phyloP scores from a whole-genome alignment of 768 basidiomycete species.

The Tremella mesenterica region DNA sequence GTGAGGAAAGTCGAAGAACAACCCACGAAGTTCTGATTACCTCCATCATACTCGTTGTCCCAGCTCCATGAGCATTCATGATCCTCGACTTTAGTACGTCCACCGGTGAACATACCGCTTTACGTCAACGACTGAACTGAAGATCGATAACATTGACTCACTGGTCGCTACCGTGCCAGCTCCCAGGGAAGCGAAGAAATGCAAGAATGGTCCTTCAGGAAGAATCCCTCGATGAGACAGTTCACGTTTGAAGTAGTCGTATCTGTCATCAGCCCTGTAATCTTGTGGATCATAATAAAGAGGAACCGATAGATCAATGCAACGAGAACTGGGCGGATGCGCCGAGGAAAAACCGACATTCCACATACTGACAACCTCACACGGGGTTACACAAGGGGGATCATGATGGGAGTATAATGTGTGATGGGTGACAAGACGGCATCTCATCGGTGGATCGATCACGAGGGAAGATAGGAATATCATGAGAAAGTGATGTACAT shows the following conservation, averaged over 20 bases:
- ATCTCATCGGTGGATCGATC: not conserved
- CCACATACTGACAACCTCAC: not conserved
- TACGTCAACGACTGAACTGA: slow-evolving; percentile 3
- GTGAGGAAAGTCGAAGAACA: too few species aligned
- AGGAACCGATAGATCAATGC: not conserved
- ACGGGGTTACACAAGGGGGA: too few species aligned
- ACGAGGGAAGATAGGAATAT: slow-evolving; percentile 4
- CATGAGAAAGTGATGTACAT: not conserved
- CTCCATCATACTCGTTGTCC: slow-evolving; percentile 18
- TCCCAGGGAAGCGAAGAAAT: slow-evolving; percentile 78
- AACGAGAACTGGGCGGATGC: too few species aligned
- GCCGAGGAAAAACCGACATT: too few species aligned
- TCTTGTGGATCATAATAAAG: too few species aligned
- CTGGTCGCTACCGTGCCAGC: slow-evolving; percentile 48
- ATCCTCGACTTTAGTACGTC: slow-evolving; percentile 39
- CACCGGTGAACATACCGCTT: slow-evolving; percentile 37
- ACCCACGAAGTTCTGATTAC: slow-evolving; percentile 32
- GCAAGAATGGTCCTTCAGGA: slow-evolving; percentile 69
- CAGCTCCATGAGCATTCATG: slow-evolving; percentile 38
- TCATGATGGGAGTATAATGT: too few species aligned
- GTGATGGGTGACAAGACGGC: too few species aligned
- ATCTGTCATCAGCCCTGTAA: too few species aligned
- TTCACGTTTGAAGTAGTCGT: slow-evolving; percentile 85
- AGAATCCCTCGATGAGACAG: slow-evolving; percentile 64
- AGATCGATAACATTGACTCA: slow-evolving; percentile 9